These are phyloP conservation scores for Russula ochroleuca DNA, from an alignment of 768 basidiomycete species.

Conservation along the genomic window DNA sequence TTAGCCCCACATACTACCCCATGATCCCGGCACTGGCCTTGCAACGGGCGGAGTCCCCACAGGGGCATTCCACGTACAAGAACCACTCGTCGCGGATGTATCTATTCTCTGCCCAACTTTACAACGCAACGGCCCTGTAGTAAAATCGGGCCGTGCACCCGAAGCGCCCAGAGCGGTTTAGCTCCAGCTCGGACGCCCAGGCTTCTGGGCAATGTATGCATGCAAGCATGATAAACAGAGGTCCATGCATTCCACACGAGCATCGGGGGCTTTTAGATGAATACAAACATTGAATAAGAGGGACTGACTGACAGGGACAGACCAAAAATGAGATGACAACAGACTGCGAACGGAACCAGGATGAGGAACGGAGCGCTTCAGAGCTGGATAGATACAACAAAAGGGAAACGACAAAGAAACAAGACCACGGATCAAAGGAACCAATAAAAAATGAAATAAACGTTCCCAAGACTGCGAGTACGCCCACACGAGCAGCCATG, in stretches of 20 bases:
- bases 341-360: neutral
- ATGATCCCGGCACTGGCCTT: slow-evolving; percentile 64
- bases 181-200: slow-evolving; percentile 20
- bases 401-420: neutral
- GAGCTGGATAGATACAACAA: slow-evolving; percentile 14
- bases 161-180: slow-evolving; percentile 15
- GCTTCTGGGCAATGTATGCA: slow-evolving; percentile 1
- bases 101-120: slow-evolving; percentile 39
- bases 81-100: slow-evolving; percentile 37
- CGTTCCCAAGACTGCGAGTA: neutral
- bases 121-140: slow-evolving; percentile 19
- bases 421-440: neutral
- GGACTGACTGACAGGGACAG: neutral
- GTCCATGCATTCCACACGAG: slow-evolving; percentile 13
- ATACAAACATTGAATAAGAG: slow-evolving; percentile 18
- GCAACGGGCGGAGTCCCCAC: slow-evolving; percentile 80
- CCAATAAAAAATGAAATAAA: neutral
- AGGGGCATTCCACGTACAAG: slow-evolving; percentile 44
- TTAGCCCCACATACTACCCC: slow-evolving; percentile 84
- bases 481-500: neutral
- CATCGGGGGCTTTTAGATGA: neutral
- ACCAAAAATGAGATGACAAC: slow-evolving; percentile 7
- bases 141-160: slow-evolving; percentile 21
- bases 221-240: neutral
- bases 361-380: neutral